Evolutionary conservation across 2,329 filamentous ascomycete species (phyloP).

Genomic region (Penicillium sclerotigenum): DNA sequence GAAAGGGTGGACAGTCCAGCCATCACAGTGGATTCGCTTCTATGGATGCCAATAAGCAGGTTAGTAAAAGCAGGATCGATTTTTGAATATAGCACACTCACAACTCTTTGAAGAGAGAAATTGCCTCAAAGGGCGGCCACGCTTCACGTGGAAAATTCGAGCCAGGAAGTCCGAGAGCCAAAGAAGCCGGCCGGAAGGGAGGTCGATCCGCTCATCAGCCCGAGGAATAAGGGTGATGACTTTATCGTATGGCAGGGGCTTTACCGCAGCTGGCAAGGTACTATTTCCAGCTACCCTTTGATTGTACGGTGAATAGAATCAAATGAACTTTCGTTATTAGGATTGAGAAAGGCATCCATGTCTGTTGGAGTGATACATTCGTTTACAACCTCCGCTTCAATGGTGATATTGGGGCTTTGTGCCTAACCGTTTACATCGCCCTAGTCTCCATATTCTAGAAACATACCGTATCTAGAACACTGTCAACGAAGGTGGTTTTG

Average conservation of each 20-base stretch:
- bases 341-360: neutral
- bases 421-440: neutral
- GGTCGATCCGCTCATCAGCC: neutral
- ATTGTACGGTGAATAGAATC: neutral
- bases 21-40: slow-evolving; percentile 29
- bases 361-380: neutral
- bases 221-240: neutral
- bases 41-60: slow-evolving; percentile 34
- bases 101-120: slow-evolving; percentile 30
- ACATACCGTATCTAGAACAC: neutral
- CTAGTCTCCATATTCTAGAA: neutral
- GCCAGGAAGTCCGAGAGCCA: slow-evolving; percentile 51
- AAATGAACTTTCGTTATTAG: neutral
- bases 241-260: neutral
- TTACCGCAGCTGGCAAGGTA: neutral
- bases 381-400: neutral
- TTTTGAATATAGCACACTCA: neutral
- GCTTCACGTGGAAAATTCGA: slow-evolving; percentile 56
- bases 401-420: neutral
- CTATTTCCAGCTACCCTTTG: neutral
- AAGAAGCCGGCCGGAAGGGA: slow-evolving; percentile 55
- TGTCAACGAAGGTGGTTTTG: neutral
- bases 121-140: slow-evolving; percentile 55
- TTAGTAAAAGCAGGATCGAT: slow-evolving; percentile 2
- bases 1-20: slow-evolving; percentile 35